Percentiles rank a stretch among this genome's conserved stretches.
phyloP scores from a whole-genome alignment of 352 stramenopile species.

The Peronosclerospora sorghi region DNA sequence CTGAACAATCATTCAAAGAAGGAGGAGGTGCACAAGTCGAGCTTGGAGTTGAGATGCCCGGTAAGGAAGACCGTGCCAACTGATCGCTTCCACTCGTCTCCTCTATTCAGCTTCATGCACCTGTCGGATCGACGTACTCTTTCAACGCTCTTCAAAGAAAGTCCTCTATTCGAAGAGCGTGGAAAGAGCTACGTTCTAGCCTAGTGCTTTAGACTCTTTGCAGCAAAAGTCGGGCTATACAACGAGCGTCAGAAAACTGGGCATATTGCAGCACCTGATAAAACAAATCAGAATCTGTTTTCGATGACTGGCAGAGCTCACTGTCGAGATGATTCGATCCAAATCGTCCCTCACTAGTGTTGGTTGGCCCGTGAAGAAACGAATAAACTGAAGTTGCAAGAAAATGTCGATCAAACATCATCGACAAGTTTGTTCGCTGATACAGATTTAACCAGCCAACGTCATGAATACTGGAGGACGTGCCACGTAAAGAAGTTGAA shows the following conservation, averaged over 20 bases:
- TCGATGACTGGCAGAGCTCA: background rate
- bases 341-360: no score
- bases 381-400: constrained; percentile 4
- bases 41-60: constrained; percentile 32
- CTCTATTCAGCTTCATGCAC: constrained; percentile 12
- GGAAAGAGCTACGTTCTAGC: constrained; percentile 37
- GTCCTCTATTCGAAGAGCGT: constrained; percentile 31
- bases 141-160: no score
- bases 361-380: no score
- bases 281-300: background rate
- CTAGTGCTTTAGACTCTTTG: constrained; percentile 43
- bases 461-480: constrained; percentile 8
- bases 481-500: background rate
- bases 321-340: constrained; percentile 5
- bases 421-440: constrained; percentile 54
- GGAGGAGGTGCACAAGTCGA: constrained; percentile 24
- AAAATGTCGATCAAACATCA: constrained; percentile 36
- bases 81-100: constrained; percentile 16
- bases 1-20: constrained; percentile 25
- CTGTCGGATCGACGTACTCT: constrained; percentile 21
- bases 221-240: constrained; percentile 24
- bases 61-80: constrained; percentile 14
- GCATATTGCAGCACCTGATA: no score
- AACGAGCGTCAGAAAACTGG: background rate
- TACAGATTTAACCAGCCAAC: constrained; percentile 52